These are phyloP conservation scores for Solanum lignicaule DNA, from an alignment of 257 asterid species.

Conservation along the genomic window DNA sequence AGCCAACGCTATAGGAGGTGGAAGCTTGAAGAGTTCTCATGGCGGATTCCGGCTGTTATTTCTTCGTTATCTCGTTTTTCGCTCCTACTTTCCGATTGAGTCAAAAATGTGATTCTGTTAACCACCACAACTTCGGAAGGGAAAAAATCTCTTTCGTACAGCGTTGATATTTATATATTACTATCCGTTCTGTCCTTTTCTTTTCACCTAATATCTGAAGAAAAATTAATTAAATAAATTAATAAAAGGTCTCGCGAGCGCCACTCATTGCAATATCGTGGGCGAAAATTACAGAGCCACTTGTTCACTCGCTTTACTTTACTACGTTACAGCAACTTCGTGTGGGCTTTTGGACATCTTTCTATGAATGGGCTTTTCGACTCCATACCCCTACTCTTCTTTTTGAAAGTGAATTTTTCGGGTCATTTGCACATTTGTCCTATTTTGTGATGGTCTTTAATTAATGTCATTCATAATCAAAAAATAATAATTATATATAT, in stretches of 20 bases:
- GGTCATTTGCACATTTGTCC: neutral
- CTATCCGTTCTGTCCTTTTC: neutral
- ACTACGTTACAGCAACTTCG: neutral
- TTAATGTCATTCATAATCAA: neutral
- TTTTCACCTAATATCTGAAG: neutral
- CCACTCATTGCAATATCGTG: constrained; percentile 51
- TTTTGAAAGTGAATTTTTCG: neutral
- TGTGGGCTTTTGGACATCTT: neutral
- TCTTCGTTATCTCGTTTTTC: neutral
- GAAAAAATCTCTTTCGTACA: neutral
- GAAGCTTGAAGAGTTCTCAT: constrained; percentile 85
- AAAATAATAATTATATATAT: too few species aligned
- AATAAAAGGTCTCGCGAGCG: constrained; percentile 5
- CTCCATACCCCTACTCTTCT: neutral
- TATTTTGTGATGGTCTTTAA: neutral
- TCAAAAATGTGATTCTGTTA: neutral
- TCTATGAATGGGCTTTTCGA: neutral
- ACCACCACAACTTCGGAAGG: neutral
- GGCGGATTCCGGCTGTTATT: constrained; percentile 13
- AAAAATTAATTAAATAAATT: neutral
- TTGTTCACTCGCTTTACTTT: neutral
- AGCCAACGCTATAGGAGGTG: constrained; percentile 56
- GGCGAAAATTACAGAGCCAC: constrained; percentile 15
- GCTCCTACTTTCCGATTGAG: neutral
- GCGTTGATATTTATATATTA: neutral